Evolutionary conservation across 495 filamentous ascomycete genomes (phyloP).

Genomic region (Hypoxylon lienhwacheense): DNA sequence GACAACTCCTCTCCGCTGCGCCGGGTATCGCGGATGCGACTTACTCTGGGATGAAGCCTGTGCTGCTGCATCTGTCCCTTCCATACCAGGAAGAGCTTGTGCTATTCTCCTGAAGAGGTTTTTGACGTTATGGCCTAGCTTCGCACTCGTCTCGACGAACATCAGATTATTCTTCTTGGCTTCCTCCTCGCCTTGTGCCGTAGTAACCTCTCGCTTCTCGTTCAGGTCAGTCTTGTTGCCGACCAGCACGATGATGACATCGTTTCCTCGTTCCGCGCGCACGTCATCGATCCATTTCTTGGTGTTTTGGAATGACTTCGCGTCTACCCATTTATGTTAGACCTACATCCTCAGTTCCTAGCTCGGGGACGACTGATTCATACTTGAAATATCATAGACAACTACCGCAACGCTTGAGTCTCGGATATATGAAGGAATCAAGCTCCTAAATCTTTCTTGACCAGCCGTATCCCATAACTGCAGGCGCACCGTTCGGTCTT

Average conservation of each 20-base stretch:
- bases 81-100: constrained; percentile 97
- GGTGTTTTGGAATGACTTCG: constrained; percentile 95
- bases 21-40: constrained; percentile 22
- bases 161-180: constrained; percentile 96
- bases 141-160: constrained; percentile 98
- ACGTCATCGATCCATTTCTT: constrained; percentile 99
- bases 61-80: constrained; percentile 70
- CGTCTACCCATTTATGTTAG: constrained; percentile 52
- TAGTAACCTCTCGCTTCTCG: constrained; percentile 95
- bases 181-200: constrained; percentile 92
- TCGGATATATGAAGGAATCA: constrained; percentile 97
- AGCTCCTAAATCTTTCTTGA: constrained; percentile 92
- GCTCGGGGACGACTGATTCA: constrained; percentile 8
- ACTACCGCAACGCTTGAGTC: constrained; percentile 97
- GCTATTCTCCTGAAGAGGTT: constrained; percentile 94
- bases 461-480: constrained; percentile 99
- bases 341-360: not conserved
- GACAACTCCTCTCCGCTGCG: constrained; percentile 23
- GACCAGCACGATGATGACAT: constrained; percentile 97
- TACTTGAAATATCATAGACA: constrained; percentile 96
- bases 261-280: constrained; percentile 91
- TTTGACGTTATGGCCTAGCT: constrained; percentile 98
- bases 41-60: constrained; percentile 67
- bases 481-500: constrained; percentile 94
- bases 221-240: constrained; percentile 99